Percentiles rank a stretch among this genome's conserved stretches.
Conservation (phyloP, 306 rosid genomes). For the Prunus campanulata region DNA sequence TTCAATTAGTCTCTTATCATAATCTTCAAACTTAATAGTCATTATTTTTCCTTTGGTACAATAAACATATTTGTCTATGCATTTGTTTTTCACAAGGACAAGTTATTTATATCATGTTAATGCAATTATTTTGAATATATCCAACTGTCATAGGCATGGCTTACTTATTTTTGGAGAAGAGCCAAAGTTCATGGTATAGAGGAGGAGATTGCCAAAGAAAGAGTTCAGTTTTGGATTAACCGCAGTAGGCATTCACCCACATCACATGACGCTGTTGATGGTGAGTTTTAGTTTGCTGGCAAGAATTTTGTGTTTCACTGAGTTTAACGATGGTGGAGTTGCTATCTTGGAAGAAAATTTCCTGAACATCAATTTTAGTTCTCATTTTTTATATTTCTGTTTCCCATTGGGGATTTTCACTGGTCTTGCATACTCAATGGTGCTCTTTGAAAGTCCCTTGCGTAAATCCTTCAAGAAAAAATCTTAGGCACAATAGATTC, state of each 20-base stretch:
- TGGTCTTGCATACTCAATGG: not conserved
- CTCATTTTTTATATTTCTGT: not conserved
- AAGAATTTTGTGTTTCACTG: not conserved
- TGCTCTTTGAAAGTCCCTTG: not conserved
- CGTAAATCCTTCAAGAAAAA: too few relatives aligned
- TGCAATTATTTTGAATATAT: not conserved
- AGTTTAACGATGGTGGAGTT: not conserved
- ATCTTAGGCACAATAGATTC: too few relatives aligned
- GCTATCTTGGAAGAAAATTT: not conserved
- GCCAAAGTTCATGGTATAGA: slow-evolving; percentile 87
- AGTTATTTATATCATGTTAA: not conserved
- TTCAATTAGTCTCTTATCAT: not conserved
- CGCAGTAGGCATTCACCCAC: slow-evolving; percentile 82
- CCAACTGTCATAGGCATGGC: slow-evolving; percentile 74
- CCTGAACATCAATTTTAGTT: too few relatives aligned
- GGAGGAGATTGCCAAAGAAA: slow-evolving; percentile 76
- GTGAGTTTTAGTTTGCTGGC: slow-evolving; percentile 32
- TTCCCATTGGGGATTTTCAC: not conserved
- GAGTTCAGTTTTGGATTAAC: slow-evolving; percentile 87
- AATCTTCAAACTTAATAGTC: not conserved
- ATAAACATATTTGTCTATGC: not conserved
- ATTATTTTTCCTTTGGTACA: not conserved
- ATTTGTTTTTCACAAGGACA: not conserved
- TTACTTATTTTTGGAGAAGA: slow-evolving; percentile 97
- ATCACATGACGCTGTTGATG: slow-evolving; percentile 93